Base-by-base conservation (phyloP, 1,284 basidiomycete genomes). In the Neonothopanus nambi region DNA sequence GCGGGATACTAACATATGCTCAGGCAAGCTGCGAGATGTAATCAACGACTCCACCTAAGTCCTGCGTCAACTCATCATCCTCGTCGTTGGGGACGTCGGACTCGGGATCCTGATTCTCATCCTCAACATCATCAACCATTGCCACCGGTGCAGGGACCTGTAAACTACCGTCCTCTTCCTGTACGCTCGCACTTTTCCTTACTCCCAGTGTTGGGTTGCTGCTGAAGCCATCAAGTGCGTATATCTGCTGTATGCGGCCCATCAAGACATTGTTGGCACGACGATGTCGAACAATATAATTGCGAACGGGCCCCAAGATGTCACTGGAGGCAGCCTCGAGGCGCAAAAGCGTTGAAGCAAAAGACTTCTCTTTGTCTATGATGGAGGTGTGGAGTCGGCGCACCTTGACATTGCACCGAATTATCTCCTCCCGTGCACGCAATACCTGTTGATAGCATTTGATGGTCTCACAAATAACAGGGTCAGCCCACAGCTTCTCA, bases 361-460 rank as follows among this genome's bases (percentile, higher is more conserved):
- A 47, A 37, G 46, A 20, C 3, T 36, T 15, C 13, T 55, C 45
- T 41, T 73, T 65, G 48, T 72, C 63, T 18, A 55, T 26, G 35
- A 75, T 65, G 21, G 50, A 65, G 1, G 70, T 69, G 11, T 59
- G 44, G 2, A 74, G 57, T 0, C 63, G 61, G 1, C 52, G 50
- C 5, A 71, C 65, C 54, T 74, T 70, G 9, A 72, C 40, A 50
- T 73, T 68, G 13, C 70, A 60, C 1, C 65, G 58, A 13, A 41
- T 20, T 9, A 73, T 60, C 59, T 74, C 71, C 38, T 70, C 68
- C 2, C 57, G 36, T 5, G 71, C 67, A n/a, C 62, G 57, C 41
- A 61, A 36, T 9, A 72, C 54, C 41, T 65, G 64, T 48, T 65
- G 65, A 51, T 66, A 61, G 12, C 60, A 38, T 1, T 57, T 56